These are phyloP conservation scores for Casaregolazyma lundiana DNA, from an alignment of 1,139 yeast genomes.

Conservation along the genomic window DNA sequence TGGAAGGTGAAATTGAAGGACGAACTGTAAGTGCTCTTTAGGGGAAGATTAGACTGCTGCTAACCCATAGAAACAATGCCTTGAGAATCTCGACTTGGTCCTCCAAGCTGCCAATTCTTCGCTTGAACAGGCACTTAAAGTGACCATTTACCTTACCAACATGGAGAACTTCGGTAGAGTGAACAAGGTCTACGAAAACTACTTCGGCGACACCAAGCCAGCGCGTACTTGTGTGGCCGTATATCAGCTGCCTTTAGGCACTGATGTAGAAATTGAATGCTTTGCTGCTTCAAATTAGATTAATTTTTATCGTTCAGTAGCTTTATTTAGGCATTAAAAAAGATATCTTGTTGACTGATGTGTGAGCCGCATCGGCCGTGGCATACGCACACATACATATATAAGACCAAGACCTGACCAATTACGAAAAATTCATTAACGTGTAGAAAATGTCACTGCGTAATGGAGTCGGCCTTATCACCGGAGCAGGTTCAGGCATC, in stretches of 20 bases:
- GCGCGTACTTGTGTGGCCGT: conserved; percentile 51
- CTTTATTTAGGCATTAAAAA: no score
- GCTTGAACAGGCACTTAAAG: conserved; percentile 48
- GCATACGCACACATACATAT: neutral
- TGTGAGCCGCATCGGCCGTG: conserved; percentile 1
- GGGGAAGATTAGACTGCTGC: neutral
- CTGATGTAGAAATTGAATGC: conserved; percentile 38
- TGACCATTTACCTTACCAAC: conserved; percentile 46
- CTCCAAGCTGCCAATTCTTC: conserved; percentile 47
- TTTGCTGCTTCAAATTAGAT: conserved; percentile 22
- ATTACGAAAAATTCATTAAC: neutral
- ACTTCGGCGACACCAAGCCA: conserved; percentile 45
- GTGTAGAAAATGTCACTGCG: neutral
- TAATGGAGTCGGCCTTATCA: neutral
- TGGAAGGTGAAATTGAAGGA: conserved; percentile 27
- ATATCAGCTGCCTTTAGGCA: conserved; percentile 26
- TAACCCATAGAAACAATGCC: conserved; percentile 19
- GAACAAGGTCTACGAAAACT: conserved; percentile 45
- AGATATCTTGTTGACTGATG: no score
- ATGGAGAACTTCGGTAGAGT: conserved; percentile 43
- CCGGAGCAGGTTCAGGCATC: neutral
- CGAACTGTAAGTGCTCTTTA: conserved; percentile 19
- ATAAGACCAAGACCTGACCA: neutral
- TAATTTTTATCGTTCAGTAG: no score
- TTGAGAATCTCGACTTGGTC: conserved; percentile 38